Evolutionary conservation across 179 eudicot species (phyloP).

Genomic region (Corrigiola litoralis): DNA sequence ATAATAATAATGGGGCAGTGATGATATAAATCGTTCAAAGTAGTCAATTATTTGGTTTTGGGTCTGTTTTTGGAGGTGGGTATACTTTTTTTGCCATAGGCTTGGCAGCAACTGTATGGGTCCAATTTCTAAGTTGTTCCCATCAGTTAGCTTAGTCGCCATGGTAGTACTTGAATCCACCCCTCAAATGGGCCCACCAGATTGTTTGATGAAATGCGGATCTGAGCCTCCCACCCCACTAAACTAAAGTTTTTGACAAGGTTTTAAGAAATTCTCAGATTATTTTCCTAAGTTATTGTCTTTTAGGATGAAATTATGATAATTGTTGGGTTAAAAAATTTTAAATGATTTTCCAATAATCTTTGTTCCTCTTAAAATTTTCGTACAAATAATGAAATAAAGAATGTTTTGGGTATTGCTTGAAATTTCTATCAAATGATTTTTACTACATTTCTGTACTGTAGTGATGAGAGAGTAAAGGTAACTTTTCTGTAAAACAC

Average conservation of each 20-base stretch:
- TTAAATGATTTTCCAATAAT: too few relatives aligned
- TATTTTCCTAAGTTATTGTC: not conserved
- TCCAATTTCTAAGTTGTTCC: not conserved
- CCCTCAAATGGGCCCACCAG: not conserved
- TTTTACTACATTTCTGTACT: too few relatives aligned
- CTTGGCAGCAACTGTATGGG: constrained; percentile 1
- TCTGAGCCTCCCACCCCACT: constrained; percentile 9
- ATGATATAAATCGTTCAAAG: not conserved
- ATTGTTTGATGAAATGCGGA: constrained; percentile 9
- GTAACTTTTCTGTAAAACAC: too few relatives aligned
- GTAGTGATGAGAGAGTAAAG: too few relatives aligned
- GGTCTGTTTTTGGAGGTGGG: not conserved
- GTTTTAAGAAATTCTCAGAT: not conserved
- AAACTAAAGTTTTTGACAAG: not conserved
- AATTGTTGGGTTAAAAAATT: too few relatives aligned
- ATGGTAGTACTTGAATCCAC: not conserved
- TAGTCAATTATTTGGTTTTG: not conserved
- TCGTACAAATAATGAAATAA: too few relatives aligned
- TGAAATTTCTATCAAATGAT: too few relatives aligned
- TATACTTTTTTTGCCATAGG: not conserved
- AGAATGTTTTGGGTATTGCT: too few relatives aligned
- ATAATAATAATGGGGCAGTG: constrained; percentile 8
- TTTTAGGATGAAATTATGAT: not conserved
- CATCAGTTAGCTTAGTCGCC: not conserved
- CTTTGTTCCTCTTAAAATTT: too few relatives aligned